phyloP scores from a whole-genome alignment of 106 monocot species.

The Amphibolis antarctica region DNA sequence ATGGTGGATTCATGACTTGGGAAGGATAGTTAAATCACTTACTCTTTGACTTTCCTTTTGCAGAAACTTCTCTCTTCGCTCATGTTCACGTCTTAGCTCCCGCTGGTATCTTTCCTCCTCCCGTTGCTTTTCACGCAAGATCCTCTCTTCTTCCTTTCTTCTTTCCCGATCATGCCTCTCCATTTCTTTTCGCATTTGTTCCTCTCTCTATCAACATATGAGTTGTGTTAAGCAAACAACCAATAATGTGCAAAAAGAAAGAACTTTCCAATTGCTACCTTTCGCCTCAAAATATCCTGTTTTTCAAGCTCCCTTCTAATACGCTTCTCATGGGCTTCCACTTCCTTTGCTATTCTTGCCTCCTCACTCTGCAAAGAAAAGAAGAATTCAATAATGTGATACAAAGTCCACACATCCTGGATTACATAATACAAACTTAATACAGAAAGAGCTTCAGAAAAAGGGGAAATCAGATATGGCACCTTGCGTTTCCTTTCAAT shows the following conservation, averaged over 20 bases:
- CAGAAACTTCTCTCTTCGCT: conserved; percentile 82
- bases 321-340: conserved; percentile 92
- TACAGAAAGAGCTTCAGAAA: too few relatives aligned
- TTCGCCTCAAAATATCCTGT: conserved; percentile 83
- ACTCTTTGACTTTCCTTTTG: conserved; percentile 69
- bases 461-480: too few relatives aligned
- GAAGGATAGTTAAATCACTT: conserved; percentile 4
- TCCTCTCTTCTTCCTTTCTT: conserved; percentile 88
- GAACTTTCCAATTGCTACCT: conserved; percentile 36
- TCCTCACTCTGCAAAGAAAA: conserved; percentile 54
- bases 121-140: conserved; percentile 82
- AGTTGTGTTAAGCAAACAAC: conserved; percentile 1
- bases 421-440: too few relatives aligned
- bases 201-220: conserved; percentile 45
- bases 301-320: conserved; percentile 91
- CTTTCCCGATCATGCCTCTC: conserved; percentile 86
- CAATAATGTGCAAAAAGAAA: neutral
- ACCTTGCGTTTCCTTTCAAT: conserved; percentile 83
- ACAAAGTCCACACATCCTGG: too few relatives aligned
- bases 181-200: conserved; percentile 86
- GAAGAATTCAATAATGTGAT: neutral
- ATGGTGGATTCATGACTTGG: neutral
- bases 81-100: conserved; percentile 69
- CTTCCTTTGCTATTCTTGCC: conserved; percentile 88
- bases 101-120: conserved; percentile 74